Percentiles rank a stretch among this genome's conserved stretches.
phyloP scores from a whole-genome alignment of 768 basidiomycete species.

The Serpula lacrymans region DNA sequence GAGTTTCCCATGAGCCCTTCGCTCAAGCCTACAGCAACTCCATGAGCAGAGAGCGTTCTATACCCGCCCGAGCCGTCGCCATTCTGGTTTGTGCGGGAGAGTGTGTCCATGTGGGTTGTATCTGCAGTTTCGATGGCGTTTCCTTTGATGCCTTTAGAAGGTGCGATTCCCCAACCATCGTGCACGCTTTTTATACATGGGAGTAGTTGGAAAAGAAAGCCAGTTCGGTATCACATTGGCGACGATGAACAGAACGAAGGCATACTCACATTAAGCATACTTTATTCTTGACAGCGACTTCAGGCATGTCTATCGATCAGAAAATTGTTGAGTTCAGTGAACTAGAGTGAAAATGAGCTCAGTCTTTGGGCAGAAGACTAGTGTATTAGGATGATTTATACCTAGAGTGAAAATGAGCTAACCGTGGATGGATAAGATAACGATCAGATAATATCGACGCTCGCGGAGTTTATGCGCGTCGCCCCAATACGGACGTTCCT shows the following conservation, averaged over 20 bases:
- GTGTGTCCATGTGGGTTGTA: constrained; percentile 87
- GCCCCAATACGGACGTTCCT: no score
- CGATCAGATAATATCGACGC: no score
- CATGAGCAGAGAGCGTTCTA: constrained; percentile 77
- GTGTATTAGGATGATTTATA: no score
- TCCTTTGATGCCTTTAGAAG: constrained; percentile 67
- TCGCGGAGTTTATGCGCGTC: no score
- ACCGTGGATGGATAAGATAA: no score
- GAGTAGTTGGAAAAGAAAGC: neutral
- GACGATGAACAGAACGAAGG: neutral
- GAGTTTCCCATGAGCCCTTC: constrained; percentile 98
- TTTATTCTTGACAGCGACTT: constrained; percentile 83
- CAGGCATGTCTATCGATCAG: no score
- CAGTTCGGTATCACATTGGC: neutral
- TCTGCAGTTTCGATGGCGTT: constrained; percentile 84
- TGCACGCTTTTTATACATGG: constrained; percentile 59
- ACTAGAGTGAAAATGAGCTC: no score
- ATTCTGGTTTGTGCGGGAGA: constrained; percentile 75
- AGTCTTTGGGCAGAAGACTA: no score
- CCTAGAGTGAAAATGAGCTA: no score
- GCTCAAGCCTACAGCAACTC: constrained; percentile 86
- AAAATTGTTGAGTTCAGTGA: neutral
- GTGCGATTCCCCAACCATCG: constrained; percentile 92
- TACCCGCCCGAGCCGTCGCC: no score
- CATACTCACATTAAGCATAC: constrained; percentile 80